Evolutionary conservation across 192 early-diverging fungal genomes (phyloP).

Genomic region (Chytriomyces confervae): DNA sequence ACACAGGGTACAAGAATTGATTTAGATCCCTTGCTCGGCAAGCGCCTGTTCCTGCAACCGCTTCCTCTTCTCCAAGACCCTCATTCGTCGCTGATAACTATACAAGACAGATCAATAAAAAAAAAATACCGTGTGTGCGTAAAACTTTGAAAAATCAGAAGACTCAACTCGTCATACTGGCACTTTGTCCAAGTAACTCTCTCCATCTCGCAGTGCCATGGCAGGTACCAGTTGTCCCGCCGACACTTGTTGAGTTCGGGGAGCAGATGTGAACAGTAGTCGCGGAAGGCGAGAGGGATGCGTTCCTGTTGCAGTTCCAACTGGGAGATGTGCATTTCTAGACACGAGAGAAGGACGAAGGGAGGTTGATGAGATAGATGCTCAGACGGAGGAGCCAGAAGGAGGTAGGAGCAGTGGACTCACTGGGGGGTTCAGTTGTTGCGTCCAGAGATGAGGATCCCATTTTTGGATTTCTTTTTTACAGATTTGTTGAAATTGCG

Average conservation of each 20-base stretch:
- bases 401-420: background rate
- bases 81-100: slow-evolving; percentile 46
- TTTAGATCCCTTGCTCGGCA: slow-evolving; percentile 9
- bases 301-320: slow-evolving; percentile 83
- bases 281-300: slow-evolving; percentile 86
- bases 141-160: slow-evolving; percentile 56
- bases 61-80: slow-evolving; percentile 46
- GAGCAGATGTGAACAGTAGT: slow-evolving; percentile 92
- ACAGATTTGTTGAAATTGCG: too few relatives aligned
- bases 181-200: slow-evolving; percentile 90
- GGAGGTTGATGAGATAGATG: too few relatives aligned
- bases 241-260: slow-evolving; percentile 93
- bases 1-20: background rate
- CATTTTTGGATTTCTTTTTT: background rate
- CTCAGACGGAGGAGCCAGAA: too few relatives aligned
- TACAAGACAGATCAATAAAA: background rate
- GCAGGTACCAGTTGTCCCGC: slow-evolving; percentile 80
- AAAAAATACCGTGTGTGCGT: slow-evolving; percentile 54
- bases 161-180: slow-evolving; percentile 88
- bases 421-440: slow-evolving; percentile 7
- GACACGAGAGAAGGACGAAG: too few relatives aligned
- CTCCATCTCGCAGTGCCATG: slow-evolving; percentile 94
- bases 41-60: slow-evolving; percentile 24
- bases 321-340: slow-evolving; percentile 86
- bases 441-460: background rate